phyloP scores from a whole-genome alignment of 2,329 filamentous ascomycete species.

The Bipolaris victoriae region DNA sequence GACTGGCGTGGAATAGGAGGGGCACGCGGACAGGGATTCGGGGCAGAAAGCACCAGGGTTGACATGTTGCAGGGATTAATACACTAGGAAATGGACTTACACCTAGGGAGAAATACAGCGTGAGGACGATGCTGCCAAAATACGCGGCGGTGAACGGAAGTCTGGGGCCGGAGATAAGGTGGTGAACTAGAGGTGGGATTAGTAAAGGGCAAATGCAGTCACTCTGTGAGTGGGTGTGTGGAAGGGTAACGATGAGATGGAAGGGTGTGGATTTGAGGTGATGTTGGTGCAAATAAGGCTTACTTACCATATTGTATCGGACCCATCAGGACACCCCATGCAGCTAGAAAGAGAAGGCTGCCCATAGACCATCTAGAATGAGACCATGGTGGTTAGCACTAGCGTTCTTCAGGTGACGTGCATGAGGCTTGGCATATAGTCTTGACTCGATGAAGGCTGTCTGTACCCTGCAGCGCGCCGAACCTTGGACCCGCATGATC shows the following conservation, averaged over 20 bases:
- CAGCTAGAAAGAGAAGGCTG: conserved; percentile 85
- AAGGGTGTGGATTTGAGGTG: background rate
- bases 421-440: conserved; percentile 29
- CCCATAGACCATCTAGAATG: conserved; percentile 86
- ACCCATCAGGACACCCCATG: conserved; percentile 95
- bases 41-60: conserved; percentile 35
- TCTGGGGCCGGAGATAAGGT: conserved; percentile 82
- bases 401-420: conserved; percentile 33
- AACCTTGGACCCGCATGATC: conserved; percentile 52
- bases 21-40: conserved; percentile 29
- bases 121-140: conserved; percentile 89
- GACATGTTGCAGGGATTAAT: conserved; percentile 22
- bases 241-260: background rate
- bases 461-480: conserved; percentile 46
- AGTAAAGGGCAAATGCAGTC: conserved; percentile 19
- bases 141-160: conserved; percentile 93
- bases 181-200: conserved; percentile 60
- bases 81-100: conserved; percentile 64
- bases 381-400: conserved; percentile 47
- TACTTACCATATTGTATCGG: conserved; percentile 72
- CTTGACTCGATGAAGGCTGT: conserved; percentile 38
- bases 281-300: conserved; percentile 29
- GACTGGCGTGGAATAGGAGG: conserved; percentile 27
- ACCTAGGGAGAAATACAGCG: conserved; percentile 88
- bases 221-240: background rate